Base-by-base conservation (phyloP, 345 rosid species). In the Capsella bursapastoris region DNA sequence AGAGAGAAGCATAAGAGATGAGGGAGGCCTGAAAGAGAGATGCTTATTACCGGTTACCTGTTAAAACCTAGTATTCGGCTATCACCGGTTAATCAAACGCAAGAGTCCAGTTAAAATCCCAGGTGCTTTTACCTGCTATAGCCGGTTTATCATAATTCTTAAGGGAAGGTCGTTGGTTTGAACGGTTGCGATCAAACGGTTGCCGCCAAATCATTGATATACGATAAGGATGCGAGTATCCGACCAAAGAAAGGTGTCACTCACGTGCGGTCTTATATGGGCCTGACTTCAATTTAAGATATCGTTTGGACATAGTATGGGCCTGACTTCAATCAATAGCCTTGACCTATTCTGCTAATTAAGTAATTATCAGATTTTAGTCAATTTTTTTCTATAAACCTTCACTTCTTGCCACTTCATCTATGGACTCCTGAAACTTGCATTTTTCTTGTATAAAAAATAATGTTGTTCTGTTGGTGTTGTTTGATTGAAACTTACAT, bases 141-240 rank as follows among this genome's bases (percentile, higher is more conserved):
- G 52, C 83, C 88, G 83, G 87, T 85, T 13, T 34, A 34, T 40
- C 55, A 57, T 56, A 64, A 56, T 27, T 18, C 16, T 71, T 16
- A 69, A 29, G 43, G 43, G 75, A 71, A 74, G 49, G 47, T 57
- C 68, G 72, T 77, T 62, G 63, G 28, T 72, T 76, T 80, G 38
- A 73, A 75, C 81, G 84, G 84, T 81, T 59, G 79, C 65, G 84
- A 81, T 81, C 59, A 77, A 77, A 71, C 76, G 76, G 77, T 81
- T 78, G 79, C 81, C 82, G 79, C 82, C 84, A 81, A 78, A 68
- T 77, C 50, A 80, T 56, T 45, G 18, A 45, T 50, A 57, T 62
- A 44, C 70, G 79, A 76, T 70, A 35, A 55, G 71, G 75, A 56
- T 76, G 48, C 37, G 69, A 6, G 7, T 34, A 56, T 76, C 40